Conservation (phyloP, 164 flowering plant genomes). For the Cinnamomum chago region DNA sequence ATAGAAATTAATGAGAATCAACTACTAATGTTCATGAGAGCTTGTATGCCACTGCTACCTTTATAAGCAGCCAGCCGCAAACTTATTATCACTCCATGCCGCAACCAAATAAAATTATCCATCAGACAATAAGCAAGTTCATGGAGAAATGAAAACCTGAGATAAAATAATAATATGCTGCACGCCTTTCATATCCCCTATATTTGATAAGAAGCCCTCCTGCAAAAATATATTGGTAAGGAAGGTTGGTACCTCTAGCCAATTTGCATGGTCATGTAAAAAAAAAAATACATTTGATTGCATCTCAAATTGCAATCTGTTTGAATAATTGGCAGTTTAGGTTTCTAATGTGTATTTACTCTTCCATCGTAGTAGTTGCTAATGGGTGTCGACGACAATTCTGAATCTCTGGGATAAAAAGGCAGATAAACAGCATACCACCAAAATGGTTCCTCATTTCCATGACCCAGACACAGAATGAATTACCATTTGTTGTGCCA, state of each 20-base stretch:
- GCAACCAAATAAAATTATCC: background rate
- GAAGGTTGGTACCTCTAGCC: background rate
- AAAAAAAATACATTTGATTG: too few relatives aligned
- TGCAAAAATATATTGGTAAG: slow-evolving; percentile 17
- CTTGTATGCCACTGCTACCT: slow-evolving; percentile 68
- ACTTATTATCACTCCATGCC: slow-evolving; percentile 39
- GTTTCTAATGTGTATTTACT: too few relatives aligned
- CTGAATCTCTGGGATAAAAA: too few relatives aligned
- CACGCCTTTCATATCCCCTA: slow-evolving; percentile 53
- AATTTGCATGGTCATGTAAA: too few relatives aligned
- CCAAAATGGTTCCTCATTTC: background rate
- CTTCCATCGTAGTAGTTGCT: too few relatives aligned
- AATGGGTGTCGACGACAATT: too few relatives aligned
- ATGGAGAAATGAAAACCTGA: slow-evolving; percentile 48
- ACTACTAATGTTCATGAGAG: slow-evolving; percentile 36
- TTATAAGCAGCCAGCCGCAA: slow-evolving; percentile 88
- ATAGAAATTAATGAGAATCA: too few relatives aligned
- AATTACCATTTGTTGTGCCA: too few relatives aligned
- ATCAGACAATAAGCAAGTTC: background rate
- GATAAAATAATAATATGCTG: slow-evolving; percentile 71
- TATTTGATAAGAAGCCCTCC: slow-evolving; percentile 68
- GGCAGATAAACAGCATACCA: background rate
- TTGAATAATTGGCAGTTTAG: too few relatives aligned
- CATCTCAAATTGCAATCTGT: too few relatives aligned
- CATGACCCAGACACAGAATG: background rate